Evolutionary conservation across 179 eudicot genomes (phyloP), one percentile per base, ranked within the genome.

Genomic region (Spergularia azorica): DNA sequence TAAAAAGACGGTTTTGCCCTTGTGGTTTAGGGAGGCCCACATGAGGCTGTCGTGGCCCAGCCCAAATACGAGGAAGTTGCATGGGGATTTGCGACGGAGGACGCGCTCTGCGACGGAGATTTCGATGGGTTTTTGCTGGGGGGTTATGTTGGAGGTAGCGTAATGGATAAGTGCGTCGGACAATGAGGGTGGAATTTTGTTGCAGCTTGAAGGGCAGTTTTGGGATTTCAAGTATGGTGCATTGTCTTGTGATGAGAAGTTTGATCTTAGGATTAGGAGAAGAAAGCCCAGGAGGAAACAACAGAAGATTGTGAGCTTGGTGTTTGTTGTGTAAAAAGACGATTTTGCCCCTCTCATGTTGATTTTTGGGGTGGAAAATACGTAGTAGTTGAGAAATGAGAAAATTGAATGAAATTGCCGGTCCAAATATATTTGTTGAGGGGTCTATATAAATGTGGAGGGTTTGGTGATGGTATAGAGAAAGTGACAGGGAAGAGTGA

Each of bases 31-130:
- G 0, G 88, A 11, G 3, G 91, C 81, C 97, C 97, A 92, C 90
- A 92, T 79, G 12, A 83, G 79, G 69, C 90, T 86, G 76, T 89
- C 95, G 73, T 78, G 78, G 65, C 93, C 97, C 11, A 90, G 84
- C 0, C 97, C 97, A 71, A 92, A 90, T 3, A 92, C 90, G 1
- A 92, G 80, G 84, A 92, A 88, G 63, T 90, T 90, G 67, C 87
- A 83, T 0, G 95, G 93, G 1, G 93, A 86, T 62, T 86, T 87
- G 26, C 81, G 85, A 2, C 78, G 79, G 13, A 93, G 84, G 9
- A 93, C 81, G 13, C 77, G 75, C 2, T 78, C 76, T 0, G 93
- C 83, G 6, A 91, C 90, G 1, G 87, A 84, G 65, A 93, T 86
- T 67, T 93, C 96, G 0, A 78, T 41, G 15, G 76, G 54, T 18